Evolutionary conservation across 179 eudicot genomes (phyloP), one percentile per base, ranked within the genome.

Genomic region (Sideroxylon spinosum): DNA sequence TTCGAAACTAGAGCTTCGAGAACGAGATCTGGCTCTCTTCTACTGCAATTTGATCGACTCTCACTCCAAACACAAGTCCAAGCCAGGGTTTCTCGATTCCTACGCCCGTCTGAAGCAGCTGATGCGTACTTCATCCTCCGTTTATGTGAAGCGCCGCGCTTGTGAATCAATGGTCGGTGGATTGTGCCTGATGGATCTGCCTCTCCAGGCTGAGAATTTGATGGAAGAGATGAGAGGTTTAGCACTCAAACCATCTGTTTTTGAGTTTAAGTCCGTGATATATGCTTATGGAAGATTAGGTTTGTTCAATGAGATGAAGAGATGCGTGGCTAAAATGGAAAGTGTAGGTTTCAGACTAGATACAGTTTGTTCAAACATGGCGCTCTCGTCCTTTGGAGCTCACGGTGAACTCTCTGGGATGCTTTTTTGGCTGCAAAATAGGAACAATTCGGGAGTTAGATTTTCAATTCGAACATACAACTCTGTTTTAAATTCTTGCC

Each of bases 301-400:
- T 32, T 82, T 83, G 73, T 92, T 90, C 69, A 79, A 87, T 32
- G 87, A 92, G 48, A 92, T 90, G 98, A 85, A 83, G 71, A 86
- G 85, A 81, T 77, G 52, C 73, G 78, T 88, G 55, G 81, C n/a
- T 63, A 72, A 77, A 48, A 90, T 93, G 97, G 93, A 90, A 70
- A 75, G 68, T 12, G 76, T 75, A 52, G 93, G 93, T 5, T 85
- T 86, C 70, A 68, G 67, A n/a, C 59, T 92, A 76, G 97, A 93
- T 81, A 88, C 87, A 2, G 86, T 92, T 71, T 85, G 88, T 64
- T 85, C 88, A 17, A 93, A 93, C 79, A 93, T 93, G 98, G 87
- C 92, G 64, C 88, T 93, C 68, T 88, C 94, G 0, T 88, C 92
- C 0, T 88, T 89, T 13, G 95, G 95, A 74, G 74, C 81, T 78